Conservation (phyloP, 495 filamentous ascomycete genomes). For the Cercophora sp. region DNA sequence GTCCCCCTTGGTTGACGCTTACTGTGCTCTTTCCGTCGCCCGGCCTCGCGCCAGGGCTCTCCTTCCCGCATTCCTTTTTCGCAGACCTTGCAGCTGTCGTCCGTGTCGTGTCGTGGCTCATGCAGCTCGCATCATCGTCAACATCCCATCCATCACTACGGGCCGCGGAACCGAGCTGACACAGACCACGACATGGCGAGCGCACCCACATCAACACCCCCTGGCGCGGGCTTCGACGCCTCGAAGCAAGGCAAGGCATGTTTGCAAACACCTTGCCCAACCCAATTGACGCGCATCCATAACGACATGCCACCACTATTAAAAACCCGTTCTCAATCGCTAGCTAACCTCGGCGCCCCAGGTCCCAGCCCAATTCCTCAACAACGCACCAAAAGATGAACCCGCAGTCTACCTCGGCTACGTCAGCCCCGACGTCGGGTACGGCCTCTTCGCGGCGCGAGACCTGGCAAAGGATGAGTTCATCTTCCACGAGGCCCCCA, state of each 20-base stretch:
- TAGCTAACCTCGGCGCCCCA: conserved; percentile 2
- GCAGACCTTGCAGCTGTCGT: not conserved
- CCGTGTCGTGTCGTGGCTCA: not conserved
- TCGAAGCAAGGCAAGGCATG: conserved; percentile 15
- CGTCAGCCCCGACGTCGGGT: conserved; percentile 20
- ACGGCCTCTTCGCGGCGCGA: conserved; percentile 29
- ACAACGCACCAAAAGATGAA: conserved; percentile 10
- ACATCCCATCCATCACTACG: not conserved
- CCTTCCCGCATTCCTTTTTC: not conserved
- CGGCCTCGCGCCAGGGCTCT: not conserved
- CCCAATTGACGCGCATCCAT: not conserved
- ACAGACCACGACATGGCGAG: conserved; percentile 16
- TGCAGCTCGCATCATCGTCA: conserved; percentile 1
- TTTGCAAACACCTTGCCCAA: not conserved
- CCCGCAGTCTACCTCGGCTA: conserved; percentile 21
- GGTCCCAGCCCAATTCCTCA: conserved; percentile 13
- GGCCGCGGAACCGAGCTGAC: conserved; percentile 11
- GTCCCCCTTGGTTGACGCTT: conserved; percentile 4
- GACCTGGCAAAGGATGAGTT: conserved; percentile 20
- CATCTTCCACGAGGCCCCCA: conserved; percentile 26
- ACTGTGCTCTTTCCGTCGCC: not conserved
- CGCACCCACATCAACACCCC: not conserved
- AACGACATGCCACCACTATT: not conserved
- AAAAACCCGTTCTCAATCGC: not conserved
- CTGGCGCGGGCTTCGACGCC: conserved; percentile 22